Base-by-base conservation (phyloP, 2,329 filamentous ascomycete species). In the Sporothrix curviconia region DNA sequence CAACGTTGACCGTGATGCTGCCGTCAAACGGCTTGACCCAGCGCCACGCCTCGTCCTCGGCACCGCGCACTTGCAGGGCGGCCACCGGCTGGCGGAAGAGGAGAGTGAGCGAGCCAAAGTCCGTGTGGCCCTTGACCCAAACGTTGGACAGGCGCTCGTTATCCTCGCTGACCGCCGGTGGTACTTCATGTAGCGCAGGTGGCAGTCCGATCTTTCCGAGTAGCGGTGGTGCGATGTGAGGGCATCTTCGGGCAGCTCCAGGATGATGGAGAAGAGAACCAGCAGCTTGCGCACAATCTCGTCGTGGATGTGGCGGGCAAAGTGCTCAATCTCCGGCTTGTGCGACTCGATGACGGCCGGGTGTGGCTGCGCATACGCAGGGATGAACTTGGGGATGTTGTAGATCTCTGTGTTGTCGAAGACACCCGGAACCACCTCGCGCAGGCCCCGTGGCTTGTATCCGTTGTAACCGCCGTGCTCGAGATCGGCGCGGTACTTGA, bases 121-220 rank as follows among this genome's bases (percentile, higher is more conserved):
- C 79, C 0, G 78, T 81, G 63, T 82, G 78, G 0, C 78, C 78
- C n/a, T 60, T 59, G 46, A 59, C 57, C 56, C 58, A 63, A 15
- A 62, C 56, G 28, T 65, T 55, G 14, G 54, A 56, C 7, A 69
- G 69, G 42, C 67, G 69, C 40, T 67, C 69, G 62, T 74, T 76
- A 28, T 61, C 60, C 15, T 56, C 58, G 24, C 51, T 42, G 34
- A 55, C 37, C 78, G 74, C 0, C 71, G 69, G 30, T 73, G 70
- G 64, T 83, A 83, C 47, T 78, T 73, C 80, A 83, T 83, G 67
- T 83, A 83, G 11, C 82, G 76, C 40, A 83, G 72, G 62, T 84
- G 80, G 54, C 80, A 77, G 58, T 83, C 80, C 28, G 76, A 74
- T 22, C 76, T 72, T 44, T 75, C 70, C 3, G 82, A 76, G 63